A percentile compares a stretch with the other conserved stretches of the same genome.
Evolutionary conservation across 176 grass and related monocot genomes (phyloP).

Genomic region (Chloris gayana): DNA sequence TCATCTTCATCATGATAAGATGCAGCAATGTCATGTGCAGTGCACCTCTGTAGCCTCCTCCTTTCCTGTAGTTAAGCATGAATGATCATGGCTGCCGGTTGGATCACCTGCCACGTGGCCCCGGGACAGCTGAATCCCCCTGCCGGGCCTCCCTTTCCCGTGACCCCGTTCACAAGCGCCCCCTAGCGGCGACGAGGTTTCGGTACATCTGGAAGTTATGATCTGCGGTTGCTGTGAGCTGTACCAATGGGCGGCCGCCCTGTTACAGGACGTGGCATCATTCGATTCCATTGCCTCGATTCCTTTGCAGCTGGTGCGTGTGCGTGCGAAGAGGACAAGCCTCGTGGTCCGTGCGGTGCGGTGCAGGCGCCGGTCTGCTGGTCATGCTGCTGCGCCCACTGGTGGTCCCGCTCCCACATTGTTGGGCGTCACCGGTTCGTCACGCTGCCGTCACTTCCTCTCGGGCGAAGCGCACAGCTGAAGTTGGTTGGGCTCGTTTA

Average conservation of each 20-base stretch:
- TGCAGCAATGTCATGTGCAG: constrained; percentile 19
- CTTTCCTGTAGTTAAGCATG: too few relatives aligned
- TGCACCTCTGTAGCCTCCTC: not conserved
- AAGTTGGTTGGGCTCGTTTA: too few relatives aligned
- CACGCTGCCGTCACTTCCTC: constrained; percentile 22
- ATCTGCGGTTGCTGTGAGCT: too few relatives aligned
- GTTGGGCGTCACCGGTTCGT: constrained; percentile 6
- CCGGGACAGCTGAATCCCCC: too few relatives aligned
- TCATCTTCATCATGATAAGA: not conserved
- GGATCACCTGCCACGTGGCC: constrained; percentile 43
- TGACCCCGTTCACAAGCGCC: constrained; percentile 32
- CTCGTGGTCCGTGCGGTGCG: not conserved
- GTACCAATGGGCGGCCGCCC: too few relatives aligned
- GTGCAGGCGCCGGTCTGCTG: not conserved
- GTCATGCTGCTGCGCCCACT: not conserved
- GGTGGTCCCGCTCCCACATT: not conserved
- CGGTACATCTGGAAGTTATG: not conserved
- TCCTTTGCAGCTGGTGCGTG: constrained; percentile 23
- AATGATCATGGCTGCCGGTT: not conserved
- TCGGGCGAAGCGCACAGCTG: too few relatives aligned
- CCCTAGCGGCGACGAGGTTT: not conserved
- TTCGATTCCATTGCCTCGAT: not conserved
- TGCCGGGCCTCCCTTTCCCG: not conserved
- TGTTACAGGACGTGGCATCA: not conserved
- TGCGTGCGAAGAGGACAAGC: not conserved